These are phyloP conservation scores for Eucalyptus cloeziana DNA, from an alignment of 345 rosid genomes.

Conservation along the genomic window DNA sequence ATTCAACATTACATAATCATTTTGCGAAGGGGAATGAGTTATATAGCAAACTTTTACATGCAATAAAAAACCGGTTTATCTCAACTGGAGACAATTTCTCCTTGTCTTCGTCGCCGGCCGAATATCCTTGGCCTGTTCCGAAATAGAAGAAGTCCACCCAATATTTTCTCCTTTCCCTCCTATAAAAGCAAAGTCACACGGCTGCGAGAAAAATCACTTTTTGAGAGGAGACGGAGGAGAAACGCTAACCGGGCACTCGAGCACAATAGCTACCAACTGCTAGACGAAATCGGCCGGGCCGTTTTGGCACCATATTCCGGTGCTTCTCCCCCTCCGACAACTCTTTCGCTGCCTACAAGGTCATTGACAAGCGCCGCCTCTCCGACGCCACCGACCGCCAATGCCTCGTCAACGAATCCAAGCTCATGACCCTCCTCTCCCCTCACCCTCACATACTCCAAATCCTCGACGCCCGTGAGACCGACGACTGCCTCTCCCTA, in stretches of 20 bases:
- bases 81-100: not conserved
- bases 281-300: constrained; percentile 77
- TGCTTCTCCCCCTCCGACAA: constrained; percentile 35
- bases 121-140: not conserved
- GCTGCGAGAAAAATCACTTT: not conserved
- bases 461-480: constrained; percentile 41
- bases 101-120: not conserved
- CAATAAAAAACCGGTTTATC: not conserved
- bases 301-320: constrained; percentile 56
- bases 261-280: constrained; percentile 27
- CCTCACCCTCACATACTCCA: constrained; percentile 54
- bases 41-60: not conserved
- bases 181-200: not conserved
- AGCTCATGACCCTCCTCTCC: constrained; percentile 48
- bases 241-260: not conserved
- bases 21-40: not conserved
- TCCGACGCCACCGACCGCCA: constrained; percentile 53
- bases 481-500: constrained; percentile 37
- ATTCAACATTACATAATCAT: not conserved
- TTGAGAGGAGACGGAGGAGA: not conserved
- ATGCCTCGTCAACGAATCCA: constrained; percentile 64
- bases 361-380: constrained; percentile 43
- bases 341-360: constrained; percentile 56
- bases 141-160: not conserved
- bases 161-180: not conserved